Conservation (phyloP, 768 basidiomycete genomes). For the Calocera viscosa region DNA sequence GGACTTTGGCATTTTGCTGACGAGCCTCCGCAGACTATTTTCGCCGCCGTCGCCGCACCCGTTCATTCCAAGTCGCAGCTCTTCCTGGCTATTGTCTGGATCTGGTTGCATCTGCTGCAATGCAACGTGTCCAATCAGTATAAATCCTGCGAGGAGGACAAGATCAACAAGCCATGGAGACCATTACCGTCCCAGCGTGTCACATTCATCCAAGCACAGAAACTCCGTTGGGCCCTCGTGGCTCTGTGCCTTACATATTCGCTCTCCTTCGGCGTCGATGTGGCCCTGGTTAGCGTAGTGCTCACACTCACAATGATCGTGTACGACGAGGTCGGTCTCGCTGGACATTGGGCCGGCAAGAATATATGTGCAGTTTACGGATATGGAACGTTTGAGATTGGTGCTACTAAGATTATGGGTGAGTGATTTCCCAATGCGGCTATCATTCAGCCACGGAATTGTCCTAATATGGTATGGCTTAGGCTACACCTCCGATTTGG, state of each 20-base stretch:
- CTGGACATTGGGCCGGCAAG: constrained; percentile 23
- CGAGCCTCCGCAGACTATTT: constrained; percentile 18
- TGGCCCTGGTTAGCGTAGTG: constrained; percentile 17
- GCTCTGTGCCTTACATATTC: constrained; percentile 23
- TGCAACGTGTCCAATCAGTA: constrained; percentile 29
- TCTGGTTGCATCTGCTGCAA: constrained; percentile 28
- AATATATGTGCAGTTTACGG: constrained; percentile 28
- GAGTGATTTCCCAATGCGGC: constrained; percentile 18
- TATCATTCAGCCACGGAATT: not conserved
- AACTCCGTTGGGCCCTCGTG: constrained; percentile 28
- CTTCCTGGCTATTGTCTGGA: constrained; percentile 20
- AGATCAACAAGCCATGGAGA: constrained; percentile 28
- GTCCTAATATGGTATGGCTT: not conserved
- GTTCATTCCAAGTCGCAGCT: not conserved
- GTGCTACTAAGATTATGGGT: constrained; percentile 27
- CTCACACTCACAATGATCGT: constrained; percentile 21
- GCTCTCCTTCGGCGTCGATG: constrained; percentile 16
- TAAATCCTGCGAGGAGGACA: constrained; percentile 24
- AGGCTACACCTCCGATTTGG: not conserved
- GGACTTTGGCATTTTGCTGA: no score
- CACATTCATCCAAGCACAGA: constrained; percentile 16
- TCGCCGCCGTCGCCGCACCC: constrained; percentile 17
- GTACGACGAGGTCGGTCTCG: constrained; percentile 26
- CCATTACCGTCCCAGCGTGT: constrained; percentile 31
- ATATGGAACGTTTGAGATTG: constrained; percentile 28